A percentile compares a stretch with the other conserved stretches of the same genome.
These are phyloP conservation scores for Boletus reticulatus DNA, from an alignment of 768 basidiomycete species.

Conservation along the genomic window DNA sequence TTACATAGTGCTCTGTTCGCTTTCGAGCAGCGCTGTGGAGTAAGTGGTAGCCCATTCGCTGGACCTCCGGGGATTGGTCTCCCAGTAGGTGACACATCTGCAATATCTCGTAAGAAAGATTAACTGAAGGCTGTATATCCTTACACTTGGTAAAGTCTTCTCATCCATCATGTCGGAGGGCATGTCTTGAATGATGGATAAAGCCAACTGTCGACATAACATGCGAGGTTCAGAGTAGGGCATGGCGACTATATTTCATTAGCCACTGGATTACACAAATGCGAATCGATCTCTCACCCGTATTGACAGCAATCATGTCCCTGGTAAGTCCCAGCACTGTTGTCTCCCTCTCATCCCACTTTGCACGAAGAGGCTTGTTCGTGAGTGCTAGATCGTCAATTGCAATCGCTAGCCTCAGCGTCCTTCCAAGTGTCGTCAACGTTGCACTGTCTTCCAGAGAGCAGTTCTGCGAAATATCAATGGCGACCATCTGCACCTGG, in stretches of 20 bases:
- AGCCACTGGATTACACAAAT: background rate
- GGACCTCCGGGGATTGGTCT: constrained; percentile 62
- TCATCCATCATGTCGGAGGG: constrained; percentile 61
- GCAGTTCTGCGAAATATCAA: constrained; percentile 46
- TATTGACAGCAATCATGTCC: constrained; percentile 51
- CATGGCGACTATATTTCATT: constrained; percentile 9
- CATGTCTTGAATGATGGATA: constrained; percentile 66
- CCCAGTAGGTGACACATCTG: constrained; percentile 81
- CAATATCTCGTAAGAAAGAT: background rate
- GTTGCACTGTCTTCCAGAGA: constrained; percentile 56
- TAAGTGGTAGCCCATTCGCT: constrained; percentile 75
- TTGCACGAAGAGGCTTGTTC: constrained; percentile 70
- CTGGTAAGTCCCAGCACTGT: constrained; percentile 56
- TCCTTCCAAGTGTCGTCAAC: constrained; percentile 64
- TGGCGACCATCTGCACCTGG: background rate
- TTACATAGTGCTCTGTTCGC: constrained; percentile 78
- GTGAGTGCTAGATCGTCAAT: constrained; percentile 68
- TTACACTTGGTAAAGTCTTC: constrained; percentile 62
- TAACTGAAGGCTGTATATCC: constrained; percentile 5
- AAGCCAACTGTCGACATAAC: constrained; percentile 62
- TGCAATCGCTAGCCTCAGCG: constrained; percentile 61
- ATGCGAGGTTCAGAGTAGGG: constrained; percentile 56
- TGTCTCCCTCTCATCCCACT: constrained; percentile 61
- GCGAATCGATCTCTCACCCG: constrained; percentile 41
- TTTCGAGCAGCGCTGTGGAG: constrained; percentile 67